phyloP scores from a whole-genome alignment of 805 yeast species.

The Yarrowia bubula region DNA sequence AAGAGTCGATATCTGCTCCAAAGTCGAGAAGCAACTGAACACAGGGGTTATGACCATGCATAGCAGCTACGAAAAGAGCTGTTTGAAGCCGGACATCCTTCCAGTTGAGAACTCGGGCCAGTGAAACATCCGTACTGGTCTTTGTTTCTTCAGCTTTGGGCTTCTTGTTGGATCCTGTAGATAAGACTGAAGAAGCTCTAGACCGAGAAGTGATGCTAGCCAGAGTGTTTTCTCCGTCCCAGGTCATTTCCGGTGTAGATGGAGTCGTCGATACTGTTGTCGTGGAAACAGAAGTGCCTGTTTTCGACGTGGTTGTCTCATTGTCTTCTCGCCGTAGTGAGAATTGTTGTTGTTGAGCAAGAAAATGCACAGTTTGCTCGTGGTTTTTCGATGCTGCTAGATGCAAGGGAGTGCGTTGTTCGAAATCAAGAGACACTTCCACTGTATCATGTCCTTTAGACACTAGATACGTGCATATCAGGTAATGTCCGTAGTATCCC shows the following conservation, averaged over 20 bases:
- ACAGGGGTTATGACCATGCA: constrained; percentile 59
- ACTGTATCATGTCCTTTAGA: constrained; percentile 54
- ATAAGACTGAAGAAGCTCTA: neutral
- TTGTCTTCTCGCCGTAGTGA: neutral
- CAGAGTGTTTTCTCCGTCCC: neutral
- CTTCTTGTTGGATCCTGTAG: neutral
- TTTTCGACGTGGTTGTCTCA: neutral
- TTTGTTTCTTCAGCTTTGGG: neutral
- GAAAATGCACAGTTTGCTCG: constrained; percentile 67
- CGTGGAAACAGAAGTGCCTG: neutral
- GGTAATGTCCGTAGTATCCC: constrained; percentile 66
- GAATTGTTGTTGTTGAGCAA: constrained; percentile 52
- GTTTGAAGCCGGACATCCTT: constrained; percentile 48
- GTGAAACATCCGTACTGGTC: neutral
- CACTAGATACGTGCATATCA: constrained; percentile 58
- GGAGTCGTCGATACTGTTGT: neutral
- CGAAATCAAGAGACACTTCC: constrained; percentile 53
- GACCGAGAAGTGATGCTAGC: neutral
- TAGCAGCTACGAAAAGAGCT: constrained; percentile 63
- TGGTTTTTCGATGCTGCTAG: constrained; percentile 62
- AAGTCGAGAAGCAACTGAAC: constrained; percentile 62
- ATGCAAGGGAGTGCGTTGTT: constrained; percentile 66
- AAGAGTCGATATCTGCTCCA: constrained; percentile 72
- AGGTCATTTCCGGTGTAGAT: neutral
- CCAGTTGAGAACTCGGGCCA: constrained; percentile 47